Evolutionary conservation across 1,139 yeast species (phyloP), one percentile per base, ranked within the genome.

Genomic region (Candida sanyaensis): DNA sequence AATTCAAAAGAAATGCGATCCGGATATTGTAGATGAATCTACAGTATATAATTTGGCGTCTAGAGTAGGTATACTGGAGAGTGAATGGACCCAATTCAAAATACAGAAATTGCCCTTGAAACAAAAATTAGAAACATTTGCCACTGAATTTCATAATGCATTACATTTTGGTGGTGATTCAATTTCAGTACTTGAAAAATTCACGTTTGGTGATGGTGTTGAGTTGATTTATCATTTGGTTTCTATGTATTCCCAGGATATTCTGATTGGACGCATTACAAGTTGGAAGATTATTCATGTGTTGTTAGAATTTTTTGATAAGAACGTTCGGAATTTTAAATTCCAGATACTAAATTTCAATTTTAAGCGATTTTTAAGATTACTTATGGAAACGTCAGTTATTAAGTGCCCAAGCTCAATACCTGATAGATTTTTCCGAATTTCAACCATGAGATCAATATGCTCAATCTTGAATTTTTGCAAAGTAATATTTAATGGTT

Each of bases 401-500:
- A 31, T 43, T 3, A 23, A 11, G 24, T 27, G 24, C 12, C 37
- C 32, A 8, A 24, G 31, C 4, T 10, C 41, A n/a, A 8, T 30
- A 6, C 27, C 13, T n/a, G 47, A 40, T 27, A 32, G 43, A 12
- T 40, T 39, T 42, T 56, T 56, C 44, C 56, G 58, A 37, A 37
- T 52, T 11, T 49, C 52, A 11, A 40, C 63, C 6, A 40, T 59
- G 12, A 42, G 50, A 11, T 48, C 50, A n/a, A 52, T 56, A 2
- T 52, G 51, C 42, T 28, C 40, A 6, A 55, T 68, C 2, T 48
- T 63, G 11, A 43, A 39, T 5, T 46, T 53, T 21, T 52, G 63
- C 1, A 56, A 41, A 43, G 50, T 50, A 11, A 33, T 64, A 2
- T 69, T 61, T 50, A 71, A 71, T 33, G 79, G 79, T 1, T 74